Conservation (phyloP, 1,284 basidiomycete genomes). For the Ganoderma resinaceum region DNA sequence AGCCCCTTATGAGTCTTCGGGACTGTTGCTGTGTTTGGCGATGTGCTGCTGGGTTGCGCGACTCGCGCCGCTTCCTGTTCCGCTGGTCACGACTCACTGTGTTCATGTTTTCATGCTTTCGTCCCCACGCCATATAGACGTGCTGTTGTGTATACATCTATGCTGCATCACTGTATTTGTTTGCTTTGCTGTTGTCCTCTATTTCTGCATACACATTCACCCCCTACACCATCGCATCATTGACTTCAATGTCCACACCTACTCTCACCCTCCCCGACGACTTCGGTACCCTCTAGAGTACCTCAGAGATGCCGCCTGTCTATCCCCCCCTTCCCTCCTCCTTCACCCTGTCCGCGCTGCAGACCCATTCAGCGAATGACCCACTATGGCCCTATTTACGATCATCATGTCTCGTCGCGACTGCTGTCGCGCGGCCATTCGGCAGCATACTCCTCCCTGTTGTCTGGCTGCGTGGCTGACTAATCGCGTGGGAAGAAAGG, state of each 20-base stretch:
- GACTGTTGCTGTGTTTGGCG: slow-evolving; percentile 18
- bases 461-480: neutral
- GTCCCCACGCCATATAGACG: slow-evolving; percentile 9
- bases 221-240: slow-evolving; percentile 18
- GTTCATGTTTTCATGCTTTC: slow-evolving; percentile 10
- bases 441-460: neutral
- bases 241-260: slow-evolving; percentile 21
- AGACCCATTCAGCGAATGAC: slow-evolving; percentile 5
- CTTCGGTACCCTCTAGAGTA: slow-evolving; percentile 14
- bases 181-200: slow-evolving; percentile 26
- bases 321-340: slow-evolving; percentile 1
- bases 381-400: slow-evolving; percentile 22
- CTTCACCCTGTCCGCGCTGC: slow-evolving; percentile 10
- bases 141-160: slow-evolving; percentile 17
- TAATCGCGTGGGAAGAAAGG: slow-evolving; percentile 21
- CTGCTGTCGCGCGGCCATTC: slow-evolving; percentile 4
- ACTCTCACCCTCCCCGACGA: slow-evolving; percentile 14
- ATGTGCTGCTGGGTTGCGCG: slow-evolving; percentile 18
- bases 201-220: slow-evolving; percentile 9
- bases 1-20: slow-evolving; percentile 21
- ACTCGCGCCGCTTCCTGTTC: slow-evolving; percentile 13
- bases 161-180: slow-evolving; percentile 18
- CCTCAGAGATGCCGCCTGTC: slow-evolving; percentile 8
- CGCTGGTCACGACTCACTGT: slow-evolving; percentile 22
- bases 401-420: slow-evolving; percentile 19